Evolutionary conservation across 352 stramenopile species (phyloP), one percentile per base, ranked within the genome.

Genomic region (Phytophthora crassamura): DNA sequence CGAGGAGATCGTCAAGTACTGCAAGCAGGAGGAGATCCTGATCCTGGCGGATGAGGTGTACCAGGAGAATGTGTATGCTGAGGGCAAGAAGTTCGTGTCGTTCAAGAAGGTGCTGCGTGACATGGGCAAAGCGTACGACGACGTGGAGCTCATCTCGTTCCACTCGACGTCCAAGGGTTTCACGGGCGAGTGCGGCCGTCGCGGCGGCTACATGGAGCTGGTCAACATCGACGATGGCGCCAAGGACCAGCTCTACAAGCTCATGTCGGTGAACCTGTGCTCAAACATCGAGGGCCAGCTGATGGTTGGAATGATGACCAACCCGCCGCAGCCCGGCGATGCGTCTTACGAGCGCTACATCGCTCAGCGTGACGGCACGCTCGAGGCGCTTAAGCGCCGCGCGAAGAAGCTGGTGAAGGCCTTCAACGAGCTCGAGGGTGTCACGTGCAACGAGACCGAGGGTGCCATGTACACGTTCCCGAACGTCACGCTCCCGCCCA

Each of bases 391-490:
- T 28, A 97, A 98, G 78, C 86, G 95, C 45, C 92, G 97, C 58
- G 94, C 97, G 0, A 61, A 89, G 28, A 98, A 98, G 75, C 86
- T 99, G 12, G 90, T 93, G 28, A 74, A 93, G 43, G 97, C 96
- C 5, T 95, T 99, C 35, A 98, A 99, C 76, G 65, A 93, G 39
- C 89, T 99, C 45, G 91, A 98, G 32, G 98, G 97, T 34, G 95
- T 99, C 49, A 97, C 88, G 15, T 99, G 97, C 77, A 97, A 98
- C 60, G 90, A 96, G 59, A 95, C 96, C 3, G 94, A 99, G 70
- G 98, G 98, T 46, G 94, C 98, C 5, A 98, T 99, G 94, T 99
- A 99, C 84, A 98, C 97, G 53, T 99, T 99, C 83, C 97, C 98
- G 11, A 84, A 83, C 45, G 89, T 99, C 52, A 86, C 90, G 41